Percentiles rank a stretch among this genome's conserved stretches.
Evolutionary conservation across 164 flowering plant species (phyloP).

Genomic region (Tetrastigma voinierianum): DNA sequence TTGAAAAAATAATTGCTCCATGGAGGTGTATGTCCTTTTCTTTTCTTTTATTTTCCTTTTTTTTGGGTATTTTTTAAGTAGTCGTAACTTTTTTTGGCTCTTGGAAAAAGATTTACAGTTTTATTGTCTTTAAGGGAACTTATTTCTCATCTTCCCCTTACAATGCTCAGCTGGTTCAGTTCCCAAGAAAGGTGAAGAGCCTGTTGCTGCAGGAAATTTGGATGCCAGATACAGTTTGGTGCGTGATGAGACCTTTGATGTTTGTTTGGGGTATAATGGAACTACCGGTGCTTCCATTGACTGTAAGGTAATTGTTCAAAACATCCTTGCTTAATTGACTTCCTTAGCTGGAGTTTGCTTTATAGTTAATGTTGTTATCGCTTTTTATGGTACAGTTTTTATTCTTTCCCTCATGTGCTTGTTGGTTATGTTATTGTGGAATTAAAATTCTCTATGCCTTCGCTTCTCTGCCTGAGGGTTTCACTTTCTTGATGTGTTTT

Average conservation of each 20-base stretch:
- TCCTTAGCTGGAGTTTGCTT: too few species aligned
- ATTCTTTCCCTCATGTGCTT: too few species aligned
- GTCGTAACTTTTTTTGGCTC: not conserved
- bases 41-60: not conserved
- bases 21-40: not conserved
- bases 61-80: not conserved
- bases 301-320: slow-evolving; percentile 41
- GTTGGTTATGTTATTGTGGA: not conserved
- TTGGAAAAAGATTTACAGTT: not conserved
- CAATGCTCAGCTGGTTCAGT: slow-evolving; percentile 37
- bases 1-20: not conserved
- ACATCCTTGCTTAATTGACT: not conserved
- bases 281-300: slow-evolving; percentile 23
- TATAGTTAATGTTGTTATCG: too few species aligned
- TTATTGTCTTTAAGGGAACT: not conserved
- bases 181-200: slow-evolving; percentile 35
- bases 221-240: slow-evolving; percentile 27
- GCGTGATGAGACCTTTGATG: slow-evolving; percentile 32
- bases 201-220: slow-evolving; percentile 29
- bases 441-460: not conserved
- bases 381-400: too few species aligned
- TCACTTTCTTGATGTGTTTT: not conserved
- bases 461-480: not conserved
- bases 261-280: slow-evolving; percentile 28
- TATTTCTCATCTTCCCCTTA: slow-evolving; percentile 1